Evolutionary conservation across 306 rosid genomes (phyloP).

Genomic region (Inga leiocalycina): DNA sequence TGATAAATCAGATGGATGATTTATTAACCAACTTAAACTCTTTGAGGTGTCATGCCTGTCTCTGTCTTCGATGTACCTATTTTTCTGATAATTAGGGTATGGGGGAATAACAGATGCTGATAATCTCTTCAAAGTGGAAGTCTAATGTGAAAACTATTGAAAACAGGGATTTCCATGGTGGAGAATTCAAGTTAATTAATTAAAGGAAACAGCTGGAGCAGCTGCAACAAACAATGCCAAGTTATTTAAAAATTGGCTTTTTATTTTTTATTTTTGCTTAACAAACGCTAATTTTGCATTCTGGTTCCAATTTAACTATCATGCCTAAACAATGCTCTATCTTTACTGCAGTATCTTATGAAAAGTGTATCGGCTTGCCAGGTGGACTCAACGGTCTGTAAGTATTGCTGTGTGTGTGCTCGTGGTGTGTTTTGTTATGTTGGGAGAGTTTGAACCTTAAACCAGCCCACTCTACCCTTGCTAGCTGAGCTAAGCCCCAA

Average conservation of each 20-base stretch:
- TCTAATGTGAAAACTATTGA: conserved; percentile 17
- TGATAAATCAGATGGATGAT: neutral
- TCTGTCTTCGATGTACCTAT: conserved; percentile 11
- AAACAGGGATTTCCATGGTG: conserved; percentile 19
- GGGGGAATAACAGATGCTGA: neutral
- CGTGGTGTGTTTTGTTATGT: neutral
- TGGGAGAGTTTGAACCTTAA: neutral
- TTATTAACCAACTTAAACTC: neutral
- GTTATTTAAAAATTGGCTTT: conserved; percentile 16
- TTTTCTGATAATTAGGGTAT: conserved; percentile 18
- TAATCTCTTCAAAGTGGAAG: neutral
- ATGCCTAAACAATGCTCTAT: conserved; percentile 12
- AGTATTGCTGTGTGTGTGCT: neutral
- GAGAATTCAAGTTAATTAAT: conserved; percentile 22
- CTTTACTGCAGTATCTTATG: conserved; percentile 25
- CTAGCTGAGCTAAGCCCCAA: neutral
- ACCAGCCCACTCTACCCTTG: neutral
- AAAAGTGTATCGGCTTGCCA: conserved; percentile 7
- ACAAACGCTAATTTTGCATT: conserved; percentile 1
- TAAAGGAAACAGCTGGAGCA: conserved; percentile 9
- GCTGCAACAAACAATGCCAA: neutral
- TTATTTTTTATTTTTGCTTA: neutral
- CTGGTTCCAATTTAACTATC: neutral
- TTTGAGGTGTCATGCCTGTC: conserved; percentile 3
- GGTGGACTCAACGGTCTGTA: neutral